These are phyloP conservation scores for Cryptococcus maquisensis DNA, from an alignment of 1,284 basidiomycete species.

Conservation along the genomic window DNA sequence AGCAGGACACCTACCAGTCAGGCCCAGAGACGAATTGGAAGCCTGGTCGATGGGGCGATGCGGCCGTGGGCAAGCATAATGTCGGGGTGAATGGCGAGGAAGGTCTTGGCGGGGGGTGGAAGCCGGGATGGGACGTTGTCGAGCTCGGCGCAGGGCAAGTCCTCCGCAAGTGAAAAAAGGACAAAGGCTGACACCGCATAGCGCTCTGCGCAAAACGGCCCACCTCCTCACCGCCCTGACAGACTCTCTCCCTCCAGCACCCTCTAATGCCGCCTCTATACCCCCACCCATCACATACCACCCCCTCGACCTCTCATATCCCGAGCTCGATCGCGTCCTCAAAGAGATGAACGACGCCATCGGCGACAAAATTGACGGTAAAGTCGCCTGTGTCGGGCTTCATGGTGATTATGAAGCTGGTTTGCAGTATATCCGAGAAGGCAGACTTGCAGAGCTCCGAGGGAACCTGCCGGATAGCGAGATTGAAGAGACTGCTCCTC, in stretches of 20 bases:
- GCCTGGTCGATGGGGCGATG: constrained; percentile 53
- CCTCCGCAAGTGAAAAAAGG: not conserved
- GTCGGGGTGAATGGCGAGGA: constrained; percentile 55
- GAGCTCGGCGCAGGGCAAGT: constrained; percentile 86
- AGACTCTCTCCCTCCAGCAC: constrained; percentile 48
- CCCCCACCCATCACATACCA: constrained; percentile 72
- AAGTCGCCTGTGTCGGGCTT: constrained; percentile 71
- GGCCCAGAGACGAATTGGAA: constrained; percentile 29
- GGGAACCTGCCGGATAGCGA: not conserved
- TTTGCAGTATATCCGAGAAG: constrained; percentile 52
- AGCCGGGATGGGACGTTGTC: constrained; percentile 58
- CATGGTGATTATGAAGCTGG: constrained; percentile 88
- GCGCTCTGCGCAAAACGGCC: constrained; percentile 84
- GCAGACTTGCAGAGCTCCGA: constrained; percentile 41
- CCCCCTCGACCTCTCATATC: constrained; percentile 86
- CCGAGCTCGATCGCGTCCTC: constrained; percentile 79
- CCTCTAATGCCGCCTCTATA: constrained; percentile 22
- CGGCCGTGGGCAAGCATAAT: constrained; percentile 71
- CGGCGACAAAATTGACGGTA: constrained; percentile 62
- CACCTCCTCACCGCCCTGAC: constrained; percentile 76
- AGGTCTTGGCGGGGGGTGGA: constrained; percentile 44
- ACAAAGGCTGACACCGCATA: not conserved
- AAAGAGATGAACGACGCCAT: constrained; percentile 63
- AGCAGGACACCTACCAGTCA: not conserved
- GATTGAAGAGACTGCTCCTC: not conserved